phyloP scores from a whole-genome alignment of 2,329 filamentous ascomycete genomes.

The Grosmannia huntii region DNA sequence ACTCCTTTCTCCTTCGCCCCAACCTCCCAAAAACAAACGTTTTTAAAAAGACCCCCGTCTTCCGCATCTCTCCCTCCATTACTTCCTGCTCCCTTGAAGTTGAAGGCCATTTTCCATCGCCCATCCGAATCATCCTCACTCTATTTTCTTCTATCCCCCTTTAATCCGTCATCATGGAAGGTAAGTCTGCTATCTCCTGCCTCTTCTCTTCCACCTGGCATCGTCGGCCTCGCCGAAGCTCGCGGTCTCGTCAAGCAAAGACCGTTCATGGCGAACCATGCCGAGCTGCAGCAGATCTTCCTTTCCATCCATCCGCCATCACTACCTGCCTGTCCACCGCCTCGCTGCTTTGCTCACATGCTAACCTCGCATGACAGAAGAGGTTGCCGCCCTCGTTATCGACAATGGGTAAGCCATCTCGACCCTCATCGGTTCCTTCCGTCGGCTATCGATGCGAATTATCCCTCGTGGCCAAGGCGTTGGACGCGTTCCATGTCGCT shows the following conservation, averaged over 20 bases:
- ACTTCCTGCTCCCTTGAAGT: background rate
- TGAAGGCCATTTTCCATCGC: background rate
- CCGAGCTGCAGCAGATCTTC: background rate
- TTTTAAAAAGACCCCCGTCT: background rate
- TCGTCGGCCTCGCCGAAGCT: background rate
- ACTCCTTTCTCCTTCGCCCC: slow-evolving; percentile 5
- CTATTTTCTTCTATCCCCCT: slow-evolving; percentile 16
- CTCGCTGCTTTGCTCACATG: slow-evolving; percentile 1
- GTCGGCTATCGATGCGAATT: background rate
- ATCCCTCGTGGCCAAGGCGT: no score
- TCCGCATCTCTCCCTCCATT: background rate
- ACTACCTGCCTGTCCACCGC: background rate
- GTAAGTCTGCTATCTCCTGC: slow-evolving; percentile 18
- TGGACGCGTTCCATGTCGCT: background rate
- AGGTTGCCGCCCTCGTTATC: slow-evolving; percentile 99
- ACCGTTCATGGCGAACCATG: background rate
- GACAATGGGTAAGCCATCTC: slow-evolving; percentile 98
- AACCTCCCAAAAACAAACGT: slow-evolving; percentile 9
- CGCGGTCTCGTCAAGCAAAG: background rate
- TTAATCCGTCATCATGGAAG: slow-evolving; percentile 44
- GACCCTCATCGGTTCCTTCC: background rate
- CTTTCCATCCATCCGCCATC: background rate
- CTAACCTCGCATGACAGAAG: slow-evolving; percentile 51
- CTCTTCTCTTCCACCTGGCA: background rate
- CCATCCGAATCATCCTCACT: background rate